Base-by-base conservation (phyloP, 2,329 filamentous ascomycete genomes). In the Hypoxylon sp. region DNA sequence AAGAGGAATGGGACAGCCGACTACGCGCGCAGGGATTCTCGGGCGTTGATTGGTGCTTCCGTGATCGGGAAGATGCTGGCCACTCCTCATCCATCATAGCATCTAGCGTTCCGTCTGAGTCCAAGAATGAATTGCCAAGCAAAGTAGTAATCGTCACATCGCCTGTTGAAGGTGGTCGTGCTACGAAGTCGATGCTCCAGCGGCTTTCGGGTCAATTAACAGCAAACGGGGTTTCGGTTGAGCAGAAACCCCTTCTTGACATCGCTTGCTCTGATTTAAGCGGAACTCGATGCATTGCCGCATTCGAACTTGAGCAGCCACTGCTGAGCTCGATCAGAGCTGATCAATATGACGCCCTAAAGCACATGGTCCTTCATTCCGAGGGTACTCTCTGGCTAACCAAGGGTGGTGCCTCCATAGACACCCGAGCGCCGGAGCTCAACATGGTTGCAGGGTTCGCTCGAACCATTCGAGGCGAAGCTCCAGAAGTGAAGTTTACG, bases 361-460 rank as follows among this genome's bases (percentile, higher is more conserved):
- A 74, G 65, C 70, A 73, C 24, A 64, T 74, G 53, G 67, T 74
- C 58, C 65, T 68, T 44, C 66, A 68, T 50, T 71, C 72, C 16
- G 69, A 72, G 22, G 71, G 72, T 6, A 72, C 70, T 4, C 66
- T 74, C 5, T 74, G 72, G 71, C 50, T 73, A n/a, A 73, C 72
- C 1, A 69, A 61, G 8, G 72, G 72, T 53, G 72, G 71, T 44
- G 68, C 62, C 20, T 70, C 71, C 26, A 64, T 71, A 36, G 73
- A 74, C 24, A 68, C 61, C 42, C 70, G 64, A 11, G 61, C 64
- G 71, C 71, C 69, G 2, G 71, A 72, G 22, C 72, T 78, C 51
- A 83, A 82, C 70, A 80, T 85, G 75, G 74, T 83, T 0, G 77
- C 79, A 7, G 83, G 82, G 28, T 73, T 84, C 2, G 78, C 80